Percentiles rank a stretch among this genome's conserved stretches.
phyloP scores from a whole-genome alignment of 129 eudicot genomes.

The Dittrichia graveolens region DNA sequence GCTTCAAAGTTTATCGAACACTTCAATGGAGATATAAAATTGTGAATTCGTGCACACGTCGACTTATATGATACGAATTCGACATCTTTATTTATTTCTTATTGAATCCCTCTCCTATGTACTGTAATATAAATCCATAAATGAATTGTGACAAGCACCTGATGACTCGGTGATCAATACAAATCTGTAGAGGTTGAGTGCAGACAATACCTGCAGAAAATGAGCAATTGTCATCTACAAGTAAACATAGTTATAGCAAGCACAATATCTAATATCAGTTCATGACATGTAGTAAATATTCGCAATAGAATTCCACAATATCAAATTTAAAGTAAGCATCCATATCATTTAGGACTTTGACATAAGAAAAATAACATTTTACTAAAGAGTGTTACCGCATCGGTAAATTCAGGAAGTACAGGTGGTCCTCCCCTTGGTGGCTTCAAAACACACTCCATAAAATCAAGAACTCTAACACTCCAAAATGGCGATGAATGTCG shows the following conservation, averaged over 20 bases:
- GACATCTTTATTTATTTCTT: no score
- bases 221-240: slow-evolving; percentile 27
- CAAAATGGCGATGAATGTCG: slow-evolving; percentile 51
- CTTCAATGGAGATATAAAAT: no score
- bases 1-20: no score
- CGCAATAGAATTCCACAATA: neutral
- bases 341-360: neutral
- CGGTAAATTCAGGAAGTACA: slow-evolving; percentile 73
- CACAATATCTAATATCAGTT: neutral
- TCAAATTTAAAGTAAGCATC: slow-evolving; percentile 4
- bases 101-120: no score
- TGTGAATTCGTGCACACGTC: no score
- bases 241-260: neutral
- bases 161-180: slow-evolving; percentile 78
- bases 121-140: neutral
- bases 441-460: slow-evolving; percentile 78
- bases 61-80: no score
- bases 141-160: slow-evolving; percentile 46
- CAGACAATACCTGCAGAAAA: slow-evolving; percentile 69
- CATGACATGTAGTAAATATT: neutral
- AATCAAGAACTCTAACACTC: slow-evolving; percentile 62
- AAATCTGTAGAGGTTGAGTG: slow-evolving; percentile 86
- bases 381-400: slow-evolving; percentile 58
- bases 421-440: slow-evolving; percentile 96
- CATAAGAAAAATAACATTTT: neutral